A percentile compares a stretch with the other conserved stretches of the same genome.
Conservation (phyloP, 352 stramenopile genomes). For the Phytophthora fragariaefolia region DNA sequence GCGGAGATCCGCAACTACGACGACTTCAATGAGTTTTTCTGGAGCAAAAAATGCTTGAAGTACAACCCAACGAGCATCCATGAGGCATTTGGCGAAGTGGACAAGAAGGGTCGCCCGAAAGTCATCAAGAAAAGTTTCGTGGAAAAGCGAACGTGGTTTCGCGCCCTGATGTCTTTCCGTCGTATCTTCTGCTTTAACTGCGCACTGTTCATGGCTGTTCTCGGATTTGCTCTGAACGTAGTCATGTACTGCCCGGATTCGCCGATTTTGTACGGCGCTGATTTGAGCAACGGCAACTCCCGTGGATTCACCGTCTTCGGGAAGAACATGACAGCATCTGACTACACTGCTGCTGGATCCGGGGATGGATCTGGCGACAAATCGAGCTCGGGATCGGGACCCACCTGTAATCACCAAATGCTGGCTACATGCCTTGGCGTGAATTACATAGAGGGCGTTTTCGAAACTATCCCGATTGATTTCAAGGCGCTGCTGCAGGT, state of each 20-base stretch:
- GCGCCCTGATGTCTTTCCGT: conserved; percentile 78
- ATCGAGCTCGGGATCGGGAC: conserved; percentile 35
- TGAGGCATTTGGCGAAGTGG: conserved; percentile 72
- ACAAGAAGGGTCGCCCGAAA: conserved; percentile 87
- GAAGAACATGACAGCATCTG: conserved; percentile 63
- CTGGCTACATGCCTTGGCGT: conserved; percentile 77
- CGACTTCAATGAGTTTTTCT: conserved; percentile 92
- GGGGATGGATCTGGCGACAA: conserved; percentile 34
- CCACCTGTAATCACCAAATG: conserved; percentile 66
- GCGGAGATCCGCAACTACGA: conserved; percentile 88
- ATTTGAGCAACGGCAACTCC: conserved; percentile 49
- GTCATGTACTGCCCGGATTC: conserved; percentile 82
- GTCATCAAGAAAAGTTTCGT: conserved; percentile 87
- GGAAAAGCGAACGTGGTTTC: conserved; percentile 81
- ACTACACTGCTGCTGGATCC: conserved; percentile 40
- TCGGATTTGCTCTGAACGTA: conserved; percentile 78
- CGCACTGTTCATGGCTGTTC: conserved; percentile 67
- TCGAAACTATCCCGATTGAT: conserved; percentile 63
- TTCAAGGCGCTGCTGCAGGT: conserved; percentile 72
- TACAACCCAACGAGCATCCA: conserved; percentile 71
- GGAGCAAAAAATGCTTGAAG: conserved; percentile 87
- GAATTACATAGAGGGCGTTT: conserved; percentile 46
- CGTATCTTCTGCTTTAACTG: conserved; percentile 88
- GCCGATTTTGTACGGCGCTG: conserved; percentile 74
- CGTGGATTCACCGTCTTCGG: conserved; percentile 68